Evolutionary conservation across 306 rosid species (phyloP).

Genomic region (Arachis hypogaea): DNA sequence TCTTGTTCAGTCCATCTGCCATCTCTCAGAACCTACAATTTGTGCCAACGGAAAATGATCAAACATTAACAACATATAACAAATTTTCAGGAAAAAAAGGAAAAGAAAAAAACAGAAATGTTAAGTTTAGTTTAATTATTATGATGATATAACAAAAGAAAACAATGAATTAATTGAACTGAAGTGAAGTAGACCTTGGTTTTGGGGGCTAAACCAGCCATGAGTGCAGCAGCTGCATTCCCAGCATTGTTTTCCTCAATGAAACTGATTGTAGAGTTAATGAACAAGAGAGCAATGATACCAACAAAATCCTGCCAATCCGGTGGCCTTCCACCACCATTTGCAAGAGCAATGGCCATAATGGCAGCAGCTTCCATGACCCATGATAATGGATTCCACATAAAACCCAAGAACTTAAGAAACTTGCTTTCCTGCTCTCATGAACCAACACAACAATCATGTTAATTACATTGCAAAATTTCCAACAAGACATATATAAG

Average conservation of each 20-base stretch:
- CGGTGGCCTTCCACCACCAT: slow-evolving; percentile 84
- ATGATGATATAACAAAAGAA: not conserved
- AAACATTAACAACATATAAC: slow-evolving; percentile 10
- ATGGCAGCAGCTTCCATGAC: slow-evolving; percentile 99
- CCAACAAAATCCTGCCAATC: slow-evolving; percentile 99
- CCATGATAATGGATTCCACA: slow-evolving; percentile 99
- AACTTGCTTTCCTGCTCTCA: slow-evolving; percentile 82
- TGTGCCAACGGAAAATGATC: slow-evolving; percentile 24
- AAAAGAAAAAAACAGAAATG: too few species aligned
- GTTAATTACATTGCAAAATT: not conserved
- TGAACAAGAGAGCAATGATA: slow-evolving; percentile 68
- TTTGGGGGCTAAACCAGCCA: slow-evolving; percentile 99
- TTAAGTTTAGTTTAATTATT: too few species aligned
- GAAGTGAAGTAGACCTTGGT: slow-evolving; percentile 64
- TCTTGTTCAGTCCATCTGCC: slow-evolving; percentile 95
- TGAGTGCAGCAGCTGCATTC: slow-evolving; percentile 99
- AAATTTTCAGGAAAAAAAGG: too few species aligned
- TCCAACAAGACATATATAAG: not conserved
- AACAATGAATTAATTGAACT: not conserved
- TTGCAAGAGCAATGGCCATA: slow-evolving; percentile 95
- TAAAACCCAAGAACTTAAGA: slow-evolving; percentile 92
- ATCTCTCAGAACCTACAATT: slow-evolving; percentile 83
- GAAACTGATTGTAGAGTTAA: slow-evolving; percentile 95
- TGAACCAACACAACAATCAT: slow-evolving; percentile 13
- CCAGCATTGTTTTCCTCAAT: slow-evolving; percentile 98